phyloP scores from a whole-genome alignment of 1,284 basidiomycete genomes.

The Phylloboletellus chloephorus region DNA sequence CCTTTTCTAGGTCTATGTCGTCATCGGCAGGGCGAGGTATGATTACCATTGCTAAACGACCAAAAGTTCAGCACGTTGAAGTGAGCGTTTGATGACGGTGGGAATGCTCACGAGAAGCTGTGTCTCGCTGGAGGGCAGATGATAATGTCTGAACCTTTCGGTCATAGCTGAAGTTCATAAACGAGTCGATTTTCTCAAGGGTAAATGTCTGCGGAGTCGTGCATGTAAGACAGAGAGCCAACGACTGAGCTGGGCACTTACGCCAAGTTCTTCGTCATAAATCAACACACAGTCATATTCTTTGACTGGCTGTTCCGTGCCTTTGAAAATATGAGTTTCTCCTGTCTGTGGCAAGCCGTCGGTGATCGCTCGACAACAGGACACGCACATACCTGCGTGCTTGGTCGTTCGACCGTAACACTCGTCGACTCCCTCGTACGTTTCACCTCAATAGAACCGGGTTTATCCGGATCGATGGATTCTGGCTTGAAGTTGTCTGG shows the following conservation, averaged over 20 bases:
- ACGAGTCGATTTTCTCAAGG: conserved; percentile 69
- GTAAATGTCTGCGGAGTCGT: conserved; percentile 50
- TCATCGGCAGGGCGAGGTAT: conserved; percentile 14
- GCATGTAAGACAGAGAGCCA: conserved; percentile 5
- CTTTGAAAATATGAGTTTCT: conserved; percentile 54
- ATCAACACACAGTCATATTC: conserved; percentile 72
- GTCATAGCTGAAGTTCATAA: conserved; percentile 49
- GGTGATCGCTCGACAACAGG: conserved; percentile 1
- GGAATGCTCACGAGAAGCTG: conserved; percentile 41
- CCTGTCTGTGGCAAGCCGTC: conserved; percentile 35
- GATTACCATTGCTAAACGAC: conserved; percentile 14
- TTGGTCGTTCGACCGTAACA: conserved; percentile 58
- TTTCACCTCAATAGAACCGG: conserved; percentile 58
- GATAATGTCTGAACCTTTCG: conserved; percentile 35
- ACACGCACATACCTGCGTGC: conserved; percentile 43
- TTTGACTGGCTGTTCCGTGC: conserved; percentile 51
- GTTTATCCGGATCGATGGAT: conserved; percentile 57
- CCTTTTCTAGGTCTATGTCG: conserved; percentile 33
- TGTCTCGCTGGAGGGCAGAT: conserved; percentile 32
- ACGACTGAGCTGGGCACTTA: conserved; percentile 32
- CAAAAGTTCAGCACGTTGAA: conserved; percentile 11
- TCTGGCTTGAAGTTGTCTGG: conserved; percentile 71
- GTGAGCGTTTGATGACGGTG: background rate
- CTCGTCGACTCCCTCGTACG: conserved; percentile 44
- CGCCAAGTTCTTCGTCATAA: conserved; percentile 65